Evolutionary conservation across 805 yeast genomes (phyloP).

Genomic region (Kazachstania taianensis): DNA sequence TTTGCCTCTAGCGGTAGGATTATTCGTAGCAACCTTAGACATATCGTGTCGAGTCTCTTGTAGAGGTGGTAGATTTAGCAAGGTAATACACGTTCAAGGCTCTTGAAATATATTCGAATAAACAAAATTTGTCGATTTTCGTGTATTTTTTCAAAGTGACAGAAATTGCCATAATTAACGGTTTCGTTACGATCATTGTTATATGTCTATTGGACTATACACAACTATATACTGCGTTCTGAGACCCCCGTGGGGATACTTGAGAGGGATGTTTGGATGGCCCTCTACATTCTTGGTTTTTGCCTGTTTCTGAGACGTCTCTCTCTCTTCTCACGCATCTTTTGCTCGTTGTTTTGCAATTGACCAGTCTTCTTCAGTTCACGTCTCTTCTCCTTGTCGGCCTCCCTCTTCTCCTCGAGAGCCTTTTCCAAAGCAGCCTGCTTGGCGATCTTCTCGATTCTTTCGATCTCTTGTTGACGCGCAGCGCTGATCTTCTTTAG

Average conservation of each 20-base stretch:
- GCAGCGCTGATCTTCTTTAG: slow-evolving; percentile 64
- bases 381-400: slow-evolving; percentile 55
- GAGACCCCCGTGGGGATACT: no score
- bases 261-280: no score
- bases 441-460: slow-evolving; percentile 61
- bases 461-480: slow-evolving; percentile 64
- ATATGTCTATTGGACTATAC: not conserved
- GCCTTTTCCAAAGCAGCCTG: slow-evolving; percentile 55
- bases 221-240: no score
- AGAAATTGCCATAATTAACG: no score
- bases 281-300: slow-evolving; percentile 32
- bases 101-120: no score
- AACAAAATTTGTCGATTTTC: no score
- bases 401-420: slow-evolving; percentile 61
- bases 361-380: slow-evolving; percentile 52
- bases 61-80: no score
- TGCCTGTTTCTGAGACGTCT: slow-evolving; percentile 62
- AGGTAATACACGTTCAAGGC: no score
- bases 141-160: slow-evolving; percentile 1
- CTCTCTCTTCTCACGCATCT: slow-evolving; percentile 71
- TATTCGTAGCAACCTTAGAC: not conserved
- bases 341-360: slow-evolving; percentile 67
- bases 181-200: not conserved
- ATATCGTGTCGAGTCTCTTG: no score
- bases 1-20: not conserved